Evolutionary conservation across 345 rosid genomes (phyloP).

Genomic region (Lepidium africanum): DNA sequence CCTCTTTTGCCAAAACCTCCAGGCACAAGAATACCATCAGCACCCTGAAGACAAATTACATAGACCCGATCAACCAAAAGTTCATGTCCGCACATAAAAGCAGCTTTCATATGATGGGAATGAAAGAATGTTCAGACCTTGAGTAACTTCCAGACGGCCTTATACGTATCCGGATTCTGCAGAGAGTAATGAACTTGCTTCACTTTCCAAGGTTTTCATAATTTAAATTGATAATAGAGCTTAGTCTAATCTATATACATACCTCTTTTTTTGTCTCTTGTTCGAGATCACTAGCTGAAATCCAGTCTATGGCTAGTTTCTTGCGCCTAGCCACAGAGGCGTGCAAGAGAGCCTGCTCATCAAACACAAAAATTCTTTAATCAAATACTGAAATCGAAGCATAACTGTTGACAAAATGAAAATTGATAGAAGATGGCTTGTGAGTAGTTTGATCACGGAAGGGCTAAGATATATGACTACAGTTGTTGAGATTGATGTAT

Average conservation of each 20-base stretch:
- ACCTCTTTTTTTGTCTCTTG: conserved; percentile 52
- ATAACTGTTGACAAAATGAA: not conserved
- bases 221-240: not conserved
- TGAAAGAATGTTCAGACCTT: conserved; percentile 44
- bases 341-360: conserved; percentile 85
- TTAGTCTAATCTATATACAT: conserved; percentile 4
- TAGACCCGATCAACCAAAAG: not conserved
- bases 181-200: not conserved
- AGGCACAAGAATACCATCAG: conserved; percentile 91
- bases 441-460: not conserved
- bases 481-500: not conserved
- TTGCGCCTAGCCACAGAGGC: conserved; percentile 69
- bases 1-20: conserved; percentile 99
- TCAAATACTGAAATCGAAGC: not conserved
- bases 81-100: not conserved
- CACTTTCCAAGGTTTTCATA: conserved; percentile 12
- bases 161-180: conserved; percentile 74
- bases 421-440: not conserved
- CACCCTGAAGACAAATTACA: conserved; percentile 45
- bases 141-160: conserved; percentile 69
- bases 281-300: conserved; percentile 90
- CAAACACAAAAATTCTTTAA: not conserved
- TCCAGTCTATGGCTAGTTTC: conserved; percentile 82
- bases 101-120: not conserved
- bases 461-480: not conserved